Percentiles rank a stretch among this genome's conserved stretches.
phyloP scores from a whole-genome alignment of 2,329 filamentous ascomycete genomes.

The Sporothrix pallida region DNA sequence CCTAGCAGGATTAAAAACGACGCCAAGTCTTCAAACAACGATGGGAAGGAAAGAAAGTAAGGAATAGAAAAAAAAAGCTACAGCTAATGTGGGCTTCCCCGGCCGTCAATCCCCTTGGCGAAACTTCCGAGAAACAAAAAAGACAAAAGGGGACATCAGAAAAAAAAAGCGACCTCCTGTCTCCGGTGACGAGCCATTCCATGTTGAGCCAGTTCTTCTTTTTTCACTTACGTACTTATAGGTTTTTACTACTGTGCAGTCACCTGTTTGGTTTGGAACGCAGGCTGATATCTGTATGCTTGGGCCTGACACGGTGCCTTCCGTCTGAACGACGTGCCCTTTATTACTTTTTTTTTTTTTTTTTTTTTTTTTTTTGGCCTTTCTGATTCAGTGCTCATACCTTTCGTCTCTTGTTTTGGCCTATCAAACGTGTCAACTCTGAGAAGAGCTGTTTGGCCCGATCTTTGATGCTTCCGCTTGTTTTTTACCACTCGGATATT shows the following conservation, averaged over 20 bases:
- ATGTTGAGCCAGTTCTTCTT: not conserved
- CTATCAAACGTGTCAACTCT: not conserved
- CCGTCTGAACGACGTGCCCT: too few relatives aligned
- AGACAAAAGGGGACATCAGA: slow-evolving; percentile 19
- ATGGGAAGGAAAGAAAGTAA: too few relatives aligned
- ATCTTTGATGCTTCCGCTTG: not conserved
- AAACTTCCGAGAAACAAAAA: slow-evolving; percentile 36
- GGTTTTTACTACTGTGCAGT: not conserved
- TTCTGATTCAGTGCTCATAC: too few relatives aligned
- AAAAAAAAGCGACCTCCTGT: not conserved
- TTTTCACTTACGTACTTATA: not conserved
- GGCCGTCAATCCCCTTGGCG: slow-evolving; percentile 36
- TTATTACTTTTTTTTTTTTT: not conserved
- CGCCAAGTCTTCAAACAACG: too few relatives aligned
- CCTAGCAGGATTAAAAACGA: not conserved
- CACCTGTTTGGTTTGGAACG: not conserved
- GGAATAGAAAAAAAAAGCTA: not conserved
- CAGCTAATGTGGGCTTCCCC: not conserved
- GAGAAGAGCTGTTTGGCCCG: slow-evolving; percentile 16
- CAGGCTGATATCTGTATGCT: too few relatives aligned
- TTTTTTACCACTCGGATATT: not conserved
- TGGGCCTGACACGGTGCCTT: too few relatives aligned
- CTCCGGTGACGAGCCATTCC: not conserved
- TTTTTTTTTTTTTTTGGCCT: not conserved
- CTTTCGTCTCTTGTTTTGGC: not conserved